Base-by-base conservation (phyloP, 768 basidiomycete species). In the Boletus rubropictus region DNA sequence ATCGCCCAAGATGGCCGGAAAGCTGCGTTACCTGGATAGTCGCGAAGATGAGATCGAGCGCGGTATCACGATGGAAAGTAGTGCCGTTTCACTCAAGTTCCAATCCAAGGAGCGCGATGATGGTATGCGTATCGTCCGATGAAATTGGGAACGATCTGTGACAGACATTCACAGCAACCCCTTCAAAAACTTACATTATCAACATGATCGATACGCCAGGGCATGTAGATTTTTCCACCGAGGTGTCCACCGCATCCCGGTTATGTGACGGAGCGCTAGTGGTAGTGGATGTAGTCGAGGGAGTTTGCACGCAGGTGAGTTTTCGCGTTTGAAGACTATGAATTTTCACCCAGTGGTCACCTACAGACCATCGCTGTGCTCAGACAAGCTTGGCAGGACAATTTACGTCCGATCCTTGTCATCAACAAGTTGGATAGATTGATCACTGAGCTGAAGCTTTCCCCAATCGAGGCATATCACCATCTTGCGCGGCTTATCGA, bases 131-230 rank as follows among this genome's bases (percentile, higher is more conserved):
- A n/a, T 31, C 32, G 37, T 36, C 34, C 44, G 44, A 41, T 35
- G 18, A 42, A 44, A 12, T 4, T n/a, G 33, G 44, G 31, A 38
- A 49, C 6, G 29, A 56, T 53, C 36, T 28, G 44, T 69, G 62
- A 75, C 69, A 56, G 56, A 67, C 63, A 52, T 62, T 55, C 59
- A 57, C 60, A 86, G 86, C 66, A 63, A 75, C 65, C 65, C 67
- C 69, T 43, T 72, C 78, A 22, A 85, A 74, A 61, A 86, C 82
- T 20, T 96, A 88, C 69, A 75, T 86, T 38, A 79, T 97, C 44
- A 97, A 96, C 63, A 85, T 98, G 77, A 95, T 99, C 53, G 96
- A 99, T 66, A 98, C 96, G 0, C 96, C 96, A 14, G 96, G 96
- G 4, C 96, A 99, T 69, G 95, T 99, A 20, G 96, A 98, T 66